Evolutionary conservation across 169 alveolate species (phyloP).

Genomic region (Theileria sp.): DNA sequence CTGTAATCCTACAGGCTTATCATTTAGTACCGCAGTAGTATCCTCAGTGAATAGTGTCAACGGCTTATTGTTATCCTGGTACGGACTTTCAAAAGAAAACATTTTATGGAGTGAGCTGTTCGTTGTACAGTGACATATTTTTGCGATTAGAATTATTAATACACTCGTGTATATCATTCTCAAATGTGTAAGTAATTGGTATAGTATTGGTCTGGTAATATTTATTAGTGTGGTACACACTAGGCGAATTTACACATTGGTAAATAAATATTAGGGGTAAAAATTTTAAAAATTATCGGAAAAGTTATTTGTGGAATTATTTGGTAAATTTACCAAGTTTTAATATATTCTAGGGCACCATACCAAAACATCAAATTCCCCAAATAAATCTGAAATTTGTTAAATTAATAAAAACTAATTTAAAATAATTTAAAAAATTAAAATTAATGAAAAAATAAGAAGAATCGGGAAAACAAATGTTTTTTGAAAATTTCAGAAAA

Average conservation of each 20-base stretch:
- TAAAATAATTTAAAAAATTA: no score
- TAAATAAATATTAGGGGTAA: background rate
- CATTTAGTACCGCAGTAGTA: background rate
- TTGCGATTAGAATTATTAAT: background rate
- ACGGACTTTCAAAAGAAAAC: background rate
- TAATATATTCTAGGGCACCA: background rate
- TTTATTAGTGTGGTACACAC: background rate
- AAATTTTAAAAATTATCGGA: no score
- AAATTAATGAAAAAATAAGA: background rate
- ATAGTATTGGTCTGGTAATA: no score
- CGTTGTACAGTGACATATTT: background rate
- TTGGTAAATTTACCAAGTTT: background rate
- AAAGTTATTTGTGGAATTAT: background rate
- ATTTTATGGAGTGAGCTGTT: background rate
- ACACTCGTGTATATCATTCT: background rate
- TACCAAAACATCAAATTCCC: background rate
- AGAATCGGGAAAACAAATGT: no score
- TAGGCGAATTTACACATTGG: background rate
- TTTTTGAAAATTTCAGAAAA: no score
- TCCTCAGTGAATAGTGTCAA: background rate
- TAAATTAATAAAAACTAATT: no score
- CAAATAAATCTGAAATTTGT: no score
- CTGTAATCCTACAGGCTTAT: constrained; percentile 3
- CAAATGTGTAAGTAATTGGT: background rate
- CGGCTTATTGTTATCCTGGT: background rate